Base-by-base conservation (phyloP, 2,329 filamentous ascomycete genomes). In the Xylaria sp. region DNA sequence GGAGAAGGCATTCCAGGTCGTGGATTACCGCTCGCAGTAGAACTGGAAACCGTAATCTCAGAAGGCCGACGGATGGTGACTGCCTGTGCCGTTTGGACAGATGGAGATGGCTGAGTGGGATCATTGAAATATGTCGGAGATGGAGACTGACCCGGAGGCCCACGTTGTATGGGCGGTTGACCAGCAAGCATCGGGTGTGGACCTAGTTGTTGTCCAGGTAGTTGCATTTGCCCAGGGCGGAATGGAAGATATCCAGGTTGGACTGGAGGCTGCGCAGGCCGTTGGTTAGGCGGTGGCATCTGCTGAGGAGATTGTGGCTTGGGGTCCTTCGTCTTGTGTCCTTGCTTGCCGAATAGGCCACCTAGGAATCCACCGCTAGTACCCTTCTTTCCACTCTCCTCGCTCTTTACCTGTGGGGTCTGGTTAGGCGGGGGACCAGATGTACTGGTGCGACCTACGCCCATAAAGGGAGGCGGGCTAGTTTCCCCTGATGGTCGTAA, bases 291-390 rank as follows among this genome's bases (percentile, higher is more conserved):
- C 13, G 70, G 62, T 2, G 66, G 60, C n/a, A 46, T 66, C 55
- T 71, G 75, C 36, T 73, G 72, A 48, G 63, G 69, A 39, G 71
- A 49, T 56, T 71, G 75, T 28, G 69, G 33, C 58, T 71, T 77
- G 12, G 65, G 46, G n/a, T 78, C 77, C 20, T 75, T 72, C 4
- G 71, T 52, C 57, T 76, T 77, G 15, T 71, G 70, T 51, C 71
- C 71, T 60, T 75, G 76, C 28, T 76, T 76, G 43, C 74, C 74
- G 61, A 79, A 75, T 20, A 78, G 57, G 2, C 75, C 73, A 20
- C 77, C 75, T 9, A 79, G 51, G 31, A 78, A 78, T 10, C 73
- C 71, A 1, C 69, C 70, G 12, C 54, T 69, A 23, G 73, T 71
- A 15, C 74, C 64, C 71, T 75, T 78, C 61, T 73, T 73, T 15